phyloP scores from a whole-genome alignment of 148 eudicot species.

The Fagopyrum esculentum region DNA sequence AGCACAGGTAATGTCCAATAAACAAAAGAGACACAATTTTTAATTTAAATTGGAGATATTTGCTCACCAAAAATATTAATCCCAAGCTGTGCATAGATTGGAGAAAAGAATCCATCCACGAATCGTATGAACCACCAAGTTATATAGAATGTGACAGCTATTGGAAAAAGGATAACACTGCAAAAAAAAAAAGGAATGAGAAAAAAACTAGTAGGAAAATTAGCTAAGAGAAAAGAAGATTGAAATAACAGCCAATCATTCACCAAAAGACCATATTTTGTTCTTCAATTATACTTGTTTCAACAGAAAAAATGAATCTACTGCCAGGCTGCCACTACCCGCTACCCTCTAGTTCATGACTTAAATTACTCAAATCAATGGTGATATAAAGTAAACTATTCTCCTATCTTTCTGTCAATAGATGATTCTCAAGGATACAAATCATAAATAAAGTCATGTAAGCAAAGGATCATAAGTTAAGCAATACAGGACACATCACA shows the following conservation, averaged over 20 bases:
- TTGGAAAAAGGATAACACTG: slow-evolving; percentile 71
- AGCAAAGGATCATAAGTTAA: not conserved
- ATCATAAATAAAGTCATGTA: not conserved
- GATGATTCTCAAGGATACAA: slow-evolving; percentile 1
- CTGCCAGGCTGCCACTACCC: not conserved
- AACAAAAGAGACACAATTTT: not conserved
- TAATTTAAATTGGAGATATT: not conserved
- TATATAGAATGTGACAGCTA: slow-evolving; percentile 61
- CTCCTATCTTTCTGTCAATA: not conserved
- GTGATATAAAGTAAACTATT: not conserved
- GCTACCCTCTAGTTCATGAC: not conserved
- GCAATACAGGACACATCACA: not conserved
- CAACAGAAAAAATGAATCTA: not conserved
- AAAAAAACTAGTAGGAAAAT: not conserved
- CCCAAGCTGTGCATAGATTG: slow-evolving; percentile 52
- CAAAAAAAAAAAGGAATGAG: slow-evolving; percentile 7
- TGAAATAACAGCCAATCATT: not conserved
- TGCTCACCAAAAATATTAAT: slow-evolving; percentile 59
- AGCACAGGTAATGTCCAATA: not conserved
- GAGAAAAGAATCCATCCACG: slow-evolving; percentile 74
- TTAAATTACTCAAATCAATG: not conserved
- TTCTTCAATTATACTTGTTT: not conserved
- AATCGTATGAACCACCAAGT: slow-evolving; percentile 78
- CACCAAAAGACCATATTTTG: not conserved
- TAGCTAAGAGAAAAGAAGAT: not conserved